Conservation (phyloP, 768 basidiomycete species). For the Pisolithus marmoratus region DNA sequence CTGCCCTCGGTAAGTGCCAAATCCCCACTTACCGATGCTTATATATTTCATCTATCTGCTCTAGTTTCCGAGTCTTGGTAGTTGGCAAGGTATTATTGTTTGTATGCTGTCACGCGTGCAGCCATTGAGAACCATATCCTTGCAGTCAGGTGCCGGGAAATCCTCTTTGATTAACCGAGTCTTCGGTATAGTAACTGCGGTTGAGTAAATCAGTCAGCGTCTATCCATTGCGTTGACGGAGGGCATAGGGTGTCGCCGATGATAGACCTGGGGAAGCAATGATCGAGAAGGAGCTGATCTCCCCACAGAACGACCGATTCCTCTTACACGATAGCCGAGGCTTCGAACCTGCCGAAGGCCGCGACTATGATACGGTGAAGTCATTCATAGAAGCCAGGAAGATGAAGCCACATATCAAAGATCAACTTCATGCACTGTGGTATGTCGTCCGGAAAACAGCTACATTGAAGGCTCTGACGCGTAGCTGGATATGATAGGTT, state of each 20-base stretch:
- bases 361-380: slow-evolving; percentile 4
- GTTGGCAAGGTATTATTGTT: background rate
- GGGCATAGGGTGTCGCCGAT: background rate
- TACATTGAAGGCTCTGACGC: background rate
- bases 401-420: background rate
- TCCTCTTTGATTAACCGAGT: slow-evolving; percentile 1
- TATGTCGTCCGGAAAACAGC: background rate
- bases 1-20: too few relatives aligned
- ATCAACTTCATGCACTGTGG: slow-evolving; percentile 12
- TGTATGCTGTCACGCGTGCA: background rate
- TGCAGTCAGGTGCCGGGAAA: slow-evolving; percentile 4
- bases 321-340: slow-evolving; percentile 14
- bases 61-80: background rate
- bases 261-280: background rate
- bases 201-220: background rate
- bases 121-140: background rate
- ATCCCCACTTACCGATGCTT: too few relatives aligned
- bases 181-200: background rate
- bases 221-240: background rate
- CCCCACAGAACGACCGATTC: slow-evolving; percentile 4
- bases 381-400: slow-evolving; percentile 6
- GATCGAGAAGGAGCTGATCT: slow-evolving; percentile 8
- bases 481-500: background rate
- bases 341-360: slow-evolving; percentile 9
- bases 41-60: too few relatives aligned